Conservation (phyloP, 768 basidiomycete genomes). For the Lactifluus rugatus region DNA sequence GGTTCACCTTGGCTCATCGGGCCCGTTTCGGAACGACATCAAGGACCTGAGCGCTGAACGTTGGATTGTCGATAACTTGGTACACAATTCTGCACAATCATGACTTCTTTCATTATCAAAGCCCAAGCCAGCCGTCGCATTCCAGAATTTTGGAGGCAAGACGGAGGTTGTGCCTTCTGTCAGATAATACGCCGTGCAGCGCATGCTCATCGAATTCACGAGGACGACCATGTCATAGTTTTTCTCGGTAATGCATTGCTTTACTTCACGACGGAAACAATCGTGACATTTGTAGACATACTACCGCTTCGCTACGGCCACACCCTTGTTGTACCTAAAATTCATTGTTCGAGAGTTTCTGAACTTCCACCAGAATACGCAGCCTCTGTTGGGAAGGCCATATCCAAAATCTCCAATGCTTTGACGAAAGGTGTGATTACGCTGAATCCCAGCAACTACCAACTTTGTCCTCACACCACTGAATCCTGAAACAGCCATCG, state of each 20-base stretch:
- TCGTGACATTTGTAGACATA: conserved; percentile 43
- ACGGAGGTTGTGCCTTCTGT: conserved; percentile 53
- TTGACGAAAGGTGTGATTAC: conserved; percentile 44
- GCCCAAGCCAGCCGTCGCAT: conserved; percentile 42
- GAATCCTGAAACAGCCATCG: conserved; percentile 34
- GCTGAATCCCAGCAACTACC: neutral
- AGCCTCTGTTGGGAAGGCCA: conserved; percentile 45
- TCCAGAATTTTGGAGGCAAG: conserved; percentile 40
- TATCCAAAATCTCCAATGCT: conserved; percentile 54
- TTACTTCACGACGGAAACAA: neutral
- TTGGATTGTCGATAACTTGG: neutral
- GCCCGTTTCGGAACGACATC: neutral
- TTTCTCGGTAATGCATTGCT: conserved; percentile 42
- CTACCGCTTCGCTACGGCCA: conserved; percentile 58
- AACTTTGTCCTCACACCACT: too few relatives aligned
- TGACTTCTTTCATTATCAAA: conserved; percentile 71
- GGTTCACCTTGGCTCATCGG: too few relatives aligned
- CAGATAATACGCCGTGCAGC: conserved; percentile 45
- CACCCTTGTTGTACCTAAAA: conserved; percentile 61
- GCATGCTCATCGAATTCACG: conserved; percentile 44
- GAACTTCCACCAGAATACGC: conserved; percentile 55
- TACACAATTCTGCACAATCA: conserved; percentile 20
- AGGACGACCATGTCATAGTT: conserved; percentile 53
- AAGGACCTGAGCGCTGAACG: too few relatives aligned
- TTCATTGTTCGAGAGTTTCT: conserved; percentile 50